Percentiles rank a stretch among this genome's conserved stretches.
Evolutionary conservation across 495 filamentous ascomycete species (phyloP).

Genomic region (Podospora didyma): DNA sequence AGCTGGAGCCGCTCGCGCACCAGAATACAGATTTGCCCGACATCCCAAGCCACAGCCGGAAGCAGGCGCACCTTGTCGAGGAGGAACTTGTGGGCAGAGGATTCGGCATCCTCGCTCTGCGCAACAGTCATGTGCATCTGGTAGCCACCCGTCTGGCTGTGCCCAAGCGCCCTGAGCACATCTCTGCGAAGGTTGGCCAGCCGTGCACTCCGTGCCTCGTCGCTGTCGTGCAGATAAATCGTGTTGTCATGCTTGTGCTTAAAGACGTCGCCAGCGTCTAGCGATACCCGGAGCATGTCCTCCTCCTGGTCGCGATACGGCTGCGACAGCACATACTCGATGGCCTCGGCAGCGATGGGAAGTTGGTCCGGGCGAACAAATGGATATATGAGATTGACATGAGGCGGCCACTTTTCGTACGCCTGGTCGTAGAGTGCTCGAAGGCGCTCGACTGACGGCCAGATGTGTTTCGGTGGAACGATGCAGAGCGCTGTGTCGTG

Average conservation of each 20-base stretch:
- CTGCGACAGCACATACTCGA: not conserved
- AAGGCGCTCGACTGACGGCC: constrained; percentile 41
- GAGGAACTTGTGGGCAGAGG: constrained; percentile 35
- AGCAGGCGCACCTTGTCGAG: constrained; percentile 41
- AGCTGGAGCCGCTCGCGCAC: constrained; percentile 34
- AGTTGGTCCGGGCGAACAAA: constrained; percentile 40
- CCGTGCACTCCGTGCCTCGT: not conserved
- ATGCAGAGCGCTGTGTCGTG: constrained; percentile 50
- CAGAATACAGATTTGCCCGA: constrained; percentile 41
- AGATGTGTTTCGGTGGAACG: constrained; percentile 40
- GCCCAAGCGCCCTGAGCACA: constrained; percentile 22
- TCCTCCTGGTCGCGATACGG: not conserved
- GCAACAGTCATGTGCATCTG: constrained; percentile 52
- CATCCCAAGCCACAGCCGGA: constrained; percentile 37
- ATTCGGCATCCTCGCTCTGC: constrained; percentile 40
- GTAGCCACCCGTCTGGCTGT: constrained; percentile 4
- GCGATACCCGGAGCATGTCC: constrained; percentile 19
- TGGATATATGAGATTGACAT: constrained; percentile 58
- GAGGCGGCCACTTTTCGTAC: constrained; percentile 55
- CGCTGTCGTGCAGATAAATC: constrained; percentile 35
- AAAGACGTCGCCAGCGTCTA: constrained; percentile 40
- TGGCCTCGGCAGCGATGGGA: constrained; percentile 3
- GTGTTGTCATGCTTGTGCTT: constrained; percentile 38
- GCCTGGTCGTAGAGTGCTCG: constrained; percentile 52
- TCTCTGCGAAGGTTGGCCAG: constrained; percentile 16